Conservation (phyloP, 805 yeast species). For the Nakazawaea wickerhamii region DNA sequence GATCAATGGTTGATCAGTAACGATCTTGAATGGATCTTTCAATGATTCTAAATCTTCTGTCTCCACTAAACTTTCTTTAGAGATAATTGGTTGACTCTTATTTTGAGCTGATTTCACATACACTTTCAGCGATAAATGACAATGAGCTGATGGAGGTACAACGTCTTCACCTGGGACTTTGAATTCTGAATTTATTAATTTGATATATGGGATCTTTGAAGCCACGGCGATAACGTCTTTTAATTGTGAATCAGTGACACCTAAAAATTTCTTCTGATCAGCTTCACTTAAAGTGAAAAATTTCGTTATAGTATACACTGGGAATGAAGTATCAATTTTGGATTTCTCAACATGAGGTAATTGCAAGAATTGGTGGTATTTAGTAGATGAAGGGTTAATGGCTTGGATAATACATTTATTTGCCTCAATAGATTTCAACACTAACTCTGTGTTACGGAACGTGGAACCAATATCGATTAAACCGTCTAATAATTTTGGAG, state of each 20-base stretch:
- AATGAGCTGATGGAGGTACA: constrained; percentile 66
- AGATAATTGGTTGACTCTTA: constrained; percentile 46
- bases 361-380: constrained; percentile 67
- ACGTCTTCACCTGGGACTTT: constrained; percentile 80
- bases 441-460: constrained; percentile 68
- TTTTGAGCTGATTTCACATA: constrained; percentile 69
- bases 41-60: constrained; percentile 59
- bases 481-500: constrained; percentile 64
- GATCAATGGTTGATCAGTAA: constrained; percentile 62
- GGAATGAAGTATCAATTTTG: constrained; percentile 42
- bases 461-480: constrained; percentile 76
- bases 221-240: constrained; percentile 52
- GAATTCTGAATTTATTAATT: constrained; percentile 65
- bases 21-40: constrained; percentile 65
- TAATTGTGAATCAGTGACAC: constrained; percentile 41
- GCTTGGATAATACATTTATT: constrained; percentile 75
- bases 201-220: constrained; percentile 58
- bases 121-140: constrained; percentile 72
- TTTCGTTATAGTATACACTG: constrained; percentile 64
- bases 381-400: constrained; percentile 41
- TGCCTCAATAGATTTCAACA: constrained; percentile 56
- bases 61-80: constrained; percentile 42
- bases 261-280: constrained; percentile 51
- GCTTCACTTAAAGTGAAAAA: constrained; percentile 53
- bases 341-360: constrained; percentile 64